Evolutionary conservation across 2,329 filamentous ascomycete genomes (phyloP).

Genomic region (Alternaria alternata): DNA sequence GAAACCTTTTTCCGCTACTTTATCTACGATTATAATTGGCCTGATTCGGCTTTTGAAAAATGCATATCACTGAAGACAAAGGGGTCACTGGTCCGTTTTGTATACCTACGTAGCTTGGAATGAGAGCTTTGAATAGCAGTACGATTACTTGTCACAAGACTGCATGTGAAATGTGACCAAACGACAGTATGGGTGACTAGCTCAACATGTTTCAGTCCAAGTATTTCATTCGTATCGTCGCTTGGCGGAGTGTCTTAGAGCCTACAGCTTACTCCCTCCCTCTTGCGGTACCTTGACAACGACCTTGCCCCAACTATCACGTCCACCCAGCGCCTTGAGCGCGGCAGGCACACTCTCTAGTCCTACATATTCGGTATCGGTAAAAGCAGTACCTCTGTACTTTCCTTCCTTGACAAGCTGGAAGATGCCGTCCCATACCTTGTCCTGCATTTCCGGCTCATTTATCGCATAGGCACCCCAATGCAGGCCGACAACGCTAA

Average conservation of each 20-base stretch:
- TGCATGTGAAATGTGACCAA: no score
- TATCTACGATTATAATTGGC: background rate
- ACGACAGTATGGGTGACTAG: no score
- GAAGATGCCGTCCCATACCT: constrained; percentile 85
- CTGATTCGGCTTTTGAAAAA: background rate
- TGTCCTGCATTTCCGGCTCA: constrained; percentile 73
- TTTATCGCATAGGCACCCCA: constrained; percentile 85
- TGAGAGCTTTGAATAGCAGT: no score
- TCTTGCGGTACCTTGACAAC: constrained; percentile 82
- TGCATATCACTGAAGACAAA: background rate
- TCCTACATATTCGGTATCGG: constrained; percentile 81
- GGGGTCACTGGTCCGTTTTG: background rate
- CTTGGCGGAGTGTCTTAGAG: background rate
- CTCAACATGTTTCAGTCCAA: background rate
- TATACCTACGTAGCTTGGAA: background rate
- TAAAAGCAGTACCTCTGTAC: constrained; percentile 82
- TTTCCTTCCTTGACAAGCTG: constrained; percentile 79
- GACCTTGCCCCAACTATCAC: constrained; percentile 96
- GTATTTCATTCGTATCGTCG: background rate
- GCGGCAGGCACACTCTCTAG: constrained; percentile 81
- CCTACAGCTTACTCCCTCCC: constrained; percentile 48
- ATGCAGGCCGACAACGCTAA: constrained; percentile 85
- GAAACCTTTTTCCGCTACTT: background rate
- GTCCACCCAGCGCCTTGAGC: constrained; percentile 76
- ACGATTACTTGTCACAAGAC: no score